Evolutionary conservation across 75 land plant species (phyloP), one percentile per base, ranked within the genome.

Genomic region (Ceratopteris richardii): DNA sequence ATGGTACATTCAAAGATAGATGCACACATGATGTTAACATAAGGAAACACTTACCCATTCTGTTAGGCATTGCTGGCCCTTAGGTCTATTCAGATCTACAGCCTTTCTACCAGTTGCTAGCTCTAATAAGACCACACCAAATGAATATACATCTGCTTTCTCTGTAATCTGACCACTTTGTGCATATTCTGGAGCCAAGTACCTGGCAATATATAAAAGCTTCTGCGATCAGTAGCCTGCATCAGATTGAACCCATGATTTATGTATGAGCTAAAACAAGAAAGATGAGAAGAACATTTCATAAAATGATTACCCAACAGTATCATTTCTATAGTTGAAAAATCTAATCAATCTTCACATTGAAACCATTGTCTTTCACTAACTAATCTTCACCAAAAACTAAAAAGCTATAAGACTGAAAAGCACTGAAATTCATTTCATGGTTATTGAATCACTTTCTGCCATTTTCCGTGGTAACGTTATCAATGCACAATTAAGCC

Each of bases 161-260:
- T 82, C 76, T 31, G 85, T 82, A 9, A 86, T 66, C 41, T 59
- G 58, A 36, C 78, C 90, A 39, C 72, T 76, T 54, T 68, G 67
- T 1, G 79, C 60, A 44, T 86, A 86, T 57, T 86, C 85, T 42
- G 90, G 90, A 51, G 90, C 90, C 53, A 86, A 71, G 40, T 79
- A 86, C 65, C 90, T 79, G 71, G 17, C 6, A 23, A n/a, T n/a
- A n/a, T n/a, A n/a, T n/a, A 26, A 22, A 42, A 27, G 27, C 39
- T 29, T 33, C 17, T 33, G 3, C 6, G 1, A 29, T 12, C 16
- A 11, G 2, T 22, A 12, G 14, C 3, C 56, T 22, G 30, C 3
- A 28, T 12, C 56, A 19, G 56, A 54, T 3, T 21, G 9, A 23
- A 23, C 6, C 30, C n/a, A 23, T 33, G 30, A 54, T 5, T 21